Evolutionary conservation across 441 rosid species (phyloP), one percentile per base, ranked within the genome.

Genomic region (Breynia disticha): DNA sequence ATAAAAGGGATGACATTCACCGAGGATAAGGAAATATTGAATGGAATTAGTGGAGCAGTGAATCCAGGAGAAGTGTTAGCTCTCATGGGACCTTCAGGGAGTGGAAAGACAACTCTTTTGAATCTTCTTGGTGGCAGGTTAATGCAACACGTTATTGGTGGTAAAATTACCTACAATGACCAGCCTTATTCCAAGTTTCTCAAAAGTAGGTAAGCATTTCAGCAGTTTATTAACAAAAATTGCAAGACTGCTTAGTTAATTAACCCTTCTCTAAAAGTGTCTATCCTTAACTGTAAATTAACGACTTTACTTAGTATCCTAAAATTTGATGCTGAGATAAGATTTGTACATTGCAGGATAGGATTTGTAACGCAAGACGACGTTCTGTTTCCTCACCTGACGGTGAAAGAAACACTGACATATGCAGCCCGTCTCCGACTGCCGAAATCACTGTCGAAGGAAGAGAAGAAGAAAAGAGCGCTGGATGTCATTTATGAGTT

Each of bases 21-120:
- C 0, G 70, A 54, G 45, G 97, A 91, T 61, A 88, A 79, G 74
- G 79, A 84, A 41, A 79, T 81, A 42, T 58, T 81, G 52, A 84
- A 77, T 16, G 81, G 81, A 15, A 19, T 84, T 32, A 60, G 80
- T 11, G 86, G 91, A 20, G 38, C 66, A 13, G 80, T 77, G 4
- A 60, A 72, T 18, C 87, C 87, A 1, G 84, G 84, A 10, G 91
- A 81, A 64, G 72, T 77, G 65, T 54, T 84, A 14, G 87, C 87
- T 37, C 72, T 81, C 79, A 63, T 83, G 0, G 90, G 90, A 15
- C 90, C 85, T 0, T 81, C 87, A 0, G 87, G 87, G 7, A 75
- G 83, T 16, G 85, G 85, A 35, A 84, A 84, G 61, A 81, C 91
- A 19, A 84, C 80, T 15, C 56, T 81, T 1, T 48, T 83, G 51